phyloP scores from a whole-genome alignment of 2,329 filamentous ascomycete species.

The Penicillium janthinellum region DNA sequence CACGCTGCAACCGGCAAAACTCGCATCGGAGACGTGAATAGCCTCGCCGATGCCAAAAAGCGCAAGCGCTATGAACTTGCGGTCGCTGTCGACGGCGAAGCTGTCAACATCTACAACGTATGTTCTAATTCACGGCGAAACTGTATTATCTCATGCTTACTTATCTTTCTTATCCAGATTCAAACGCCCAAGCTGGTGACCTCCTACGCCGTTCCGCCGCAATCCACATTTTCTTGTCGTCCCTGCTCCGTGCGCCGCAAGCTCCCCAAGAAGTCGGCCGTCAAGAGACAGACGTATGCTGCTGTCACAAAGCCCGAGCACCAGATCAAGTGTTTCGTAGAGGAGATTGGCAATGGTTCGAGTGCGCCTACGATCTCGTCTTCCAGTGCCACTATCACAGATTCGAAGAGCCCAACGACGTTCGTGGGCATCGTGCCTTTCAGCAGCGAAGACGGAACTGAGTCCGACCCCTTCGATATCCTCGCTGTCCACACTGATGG shows the following conservation, averaged over 20 bases:
- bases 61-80: constrained; percentile 64
- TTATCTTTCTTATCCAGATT: constrained; percentile 45
- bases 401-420: constrained; percentile 40
- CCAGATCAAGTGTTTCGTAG: constrained; percentile 58
- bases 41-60: constrained; percentile 58
- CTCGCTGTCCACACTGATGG: constrained; percentile 49
- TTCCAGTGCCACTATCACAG: constrained; percentile 41
- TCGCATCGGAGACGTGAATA: constrained; percentile 52
- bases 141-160: not conserved
- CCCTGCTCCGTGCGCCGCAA: constrained; percentile 62
- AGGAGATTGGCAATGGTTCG: constrained; percentile 45
- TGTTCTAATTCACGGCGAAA: constrained; percentile 1
- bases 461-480: constrained; percentile 41
- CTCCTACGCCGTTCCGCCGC: constrained; percentile 63
- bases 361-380: constrained; percentile 42
- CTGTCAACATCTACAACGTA: constrained; percentile 65
- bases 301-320: constrained; percentile 52
- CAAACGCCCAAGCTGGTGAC: constrained; percentile 62
- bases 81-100: constrained; percentile 62
- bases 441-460: constrained; percentile 24
- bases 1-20: constrained; percentile 44
- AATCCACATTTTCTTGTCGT: constrained; percentile 58
- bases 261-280: constrained; percentile 43
- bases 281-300: constrained; percentile 60
- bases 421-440: constrained; percentile 44